Base-by-base conservation (phyloP, 192 early-diverging fungal species). In the Rhizophagus clarus region DNA sequence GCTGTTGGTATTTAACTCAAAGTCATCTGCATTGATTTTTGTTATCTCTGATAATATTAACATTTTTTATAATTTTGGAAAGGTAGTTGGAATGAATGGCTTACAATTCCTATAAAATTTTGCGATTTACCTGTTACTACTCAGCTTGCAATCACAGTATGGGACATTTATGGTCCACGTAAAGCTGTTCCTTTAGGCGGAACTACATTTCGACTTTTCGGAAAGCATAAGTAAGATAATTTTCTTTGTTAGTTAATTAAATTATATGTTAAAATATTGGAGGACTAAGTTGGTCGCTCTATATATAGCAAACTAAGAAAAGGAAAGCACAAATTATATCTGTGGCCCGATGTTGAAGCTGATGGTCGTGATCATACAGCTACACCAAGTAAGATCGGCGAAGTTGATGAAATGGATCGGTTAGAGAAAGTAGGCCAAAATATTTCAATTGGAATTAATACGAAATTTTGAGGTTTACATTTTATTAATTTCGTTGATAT, bases 1-100 rank as follows among this genome's bases (percentile, higher is more conserved):
- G 85, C 85, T 79, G 89, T 92, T 84, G 68, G 80, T 76, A 70
- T 17, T 70, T 60, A 61, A 29, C 56, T 61, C 51, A 73, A n/a
- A 40, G 28, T 62, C 24, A 17, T 0, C 0, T 47, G 15, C 9
- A 12, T 45, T 14, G 56, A n/a, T 20, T 66, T 9, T 47, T 26
- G 26, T 62, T 40, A 2, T 26, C 80, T 20, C 72, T 71, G 32
- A 32, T 79, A 34, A 56, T 82, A 24, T 45, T 28, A 29, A 42
- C 6, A 24, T 31, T 42, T 70, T 32, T 70, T 22, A 31, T 69
- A 81, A 42, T 70, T 17, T 45, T 45, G 42, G 11, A 64, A 67
- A 60, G 56, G 63, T 32, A 81, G 92, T 31, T 98, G 96, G 96
- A 93, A 96, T 84, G 96, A 99, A 87, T 98, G 97, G 96, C 83